phyloP scores from a whole-genome alignment of 208 protist species.

The Angomonas deanei region DNA sequence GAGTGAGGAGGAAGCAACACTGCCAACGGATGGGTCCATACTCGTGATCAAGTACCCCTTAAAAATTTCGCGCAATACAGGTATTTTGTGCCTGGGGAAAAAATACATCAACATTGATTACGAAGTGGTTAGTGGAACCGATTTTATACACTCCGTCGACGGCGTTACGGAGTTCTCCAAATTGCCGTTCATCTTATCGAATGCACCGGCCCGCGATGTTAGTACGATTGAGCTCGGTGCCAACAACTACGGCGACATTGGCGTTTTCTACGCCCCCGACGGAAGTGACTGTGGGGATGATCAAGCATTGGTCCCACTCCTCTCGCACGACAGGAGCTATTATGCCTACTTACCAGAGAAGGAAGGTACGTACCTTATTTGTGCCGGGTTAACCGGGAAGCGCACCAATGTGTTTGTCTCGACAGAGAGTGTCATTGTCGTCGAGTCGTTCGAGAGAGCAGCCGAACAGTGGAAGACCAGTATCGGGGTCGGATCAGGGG shows the following conservation, averaged over 20 bases:
- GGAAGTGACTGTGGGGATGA: conserved; percentile 25
- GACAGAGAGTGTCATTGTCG: conserved; percentile 16
- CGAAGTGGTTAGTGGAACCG: conserved; percentile 22
- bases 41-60: conserved; percentile 30
- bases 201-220: conserved; percentile 18
- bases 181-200: conserved; percentile 31
- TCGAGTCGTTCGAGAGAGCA: conserved; percentile 22
- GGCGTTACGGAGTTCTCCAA: conserved; percentile 15
- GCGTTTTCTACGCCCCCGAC: conserved; percentile 31
- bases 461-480: conserved; percentile 30
- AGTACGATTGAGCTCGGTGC: conserved; percentile 12
- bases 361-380: conserved; percentile 23
- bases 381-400: conserved; percentile 22
- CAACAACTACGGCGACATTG: conserved; percentile 16
- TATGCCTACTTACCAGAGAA: conserved; percentile 20
- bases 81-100: conserved; percentile 39
- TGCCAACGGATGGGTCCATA: conserved; percentile 14
- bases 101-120: conserved; percentile 66
- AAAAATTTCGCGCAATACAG: conserved; percentile 21
- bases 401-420: conserved; percentile 33
- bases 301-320: conserved; percentile 17
- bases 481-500: conserved; percentile 16
- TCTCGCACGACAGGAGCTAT: conserved; percentile 12
- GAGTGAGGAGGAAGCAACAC: conserved; percentile 22
- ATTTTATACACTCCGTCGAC: conserved; percentile 32